phyloP scores from a whole-genome alignment of 2,329 filamentous ascomycete species.

The Zymoseptoria crescenta region DNA sequence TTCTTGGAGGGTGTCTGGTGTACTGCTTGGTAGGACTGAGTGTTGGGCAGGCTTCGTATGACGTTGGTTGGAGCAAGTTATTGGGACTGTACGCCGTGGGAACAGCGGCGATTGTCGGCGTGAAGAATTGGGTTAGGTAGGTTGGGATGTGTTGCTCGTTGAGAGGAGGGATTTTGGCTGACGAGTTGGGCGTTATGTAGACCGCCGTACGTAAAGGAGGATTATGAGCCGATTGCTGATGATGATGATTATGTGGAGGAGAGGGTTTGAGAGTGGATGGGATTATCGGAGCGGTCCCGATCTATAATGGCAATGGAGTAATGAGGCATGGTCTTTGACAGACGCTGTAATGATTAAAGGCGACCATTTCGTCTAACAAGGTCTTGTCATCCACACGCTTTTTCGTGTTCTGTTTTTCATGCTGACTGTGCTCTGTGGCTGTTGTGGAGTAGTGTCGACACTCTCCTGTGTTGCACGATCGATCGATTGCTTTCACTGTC shows the following conservation, averaged over 20 bases:
- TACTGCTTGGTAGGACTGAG: constrained; percentile 50
- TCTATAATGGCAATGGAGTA: no score
- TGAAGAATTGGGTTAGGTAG: constrained; percentile 48
- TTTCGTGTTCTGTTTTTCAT: no score
- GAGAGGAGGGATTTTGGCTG: background rate
- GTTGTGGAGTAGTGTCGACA: no score
- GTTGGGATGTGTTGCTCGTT: constrained; percentile 17
- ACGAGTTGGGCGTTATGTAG: constrained; percentile 11
- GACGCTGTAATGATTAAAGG: no score
- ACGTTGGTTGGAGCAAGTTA: constrained; percentile 43
- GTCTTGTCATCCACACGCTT: no score
- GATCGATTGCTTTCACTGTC: no score
- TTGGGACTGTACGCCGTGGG: constrained; percentile 46
- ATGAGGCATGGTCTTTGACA: no score
- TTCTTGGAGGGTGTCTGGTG: constrained; percentile 52
- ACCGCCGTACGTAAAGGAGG: constrained; percentile 25
- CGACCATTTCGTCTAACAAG: no score
- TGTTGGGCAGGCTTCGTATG: constrained; percentile 47
- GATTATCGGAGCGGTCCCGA: no score
- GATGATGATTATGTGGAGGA: constrained; percentile 18
- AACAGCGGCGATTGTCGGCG: constrained; percentile 46
- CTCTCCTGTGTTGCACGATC: no score
- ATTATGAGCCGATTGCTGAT: constrained; percentile 20
- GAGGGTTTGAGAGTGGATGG: background rate
- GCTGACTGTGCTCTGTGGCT: no score